Evolutionary conservation across 2,329 filamentous ascomycete species (phyloP).

Genomic region (Rhynchosporium agropyri): DNA sequence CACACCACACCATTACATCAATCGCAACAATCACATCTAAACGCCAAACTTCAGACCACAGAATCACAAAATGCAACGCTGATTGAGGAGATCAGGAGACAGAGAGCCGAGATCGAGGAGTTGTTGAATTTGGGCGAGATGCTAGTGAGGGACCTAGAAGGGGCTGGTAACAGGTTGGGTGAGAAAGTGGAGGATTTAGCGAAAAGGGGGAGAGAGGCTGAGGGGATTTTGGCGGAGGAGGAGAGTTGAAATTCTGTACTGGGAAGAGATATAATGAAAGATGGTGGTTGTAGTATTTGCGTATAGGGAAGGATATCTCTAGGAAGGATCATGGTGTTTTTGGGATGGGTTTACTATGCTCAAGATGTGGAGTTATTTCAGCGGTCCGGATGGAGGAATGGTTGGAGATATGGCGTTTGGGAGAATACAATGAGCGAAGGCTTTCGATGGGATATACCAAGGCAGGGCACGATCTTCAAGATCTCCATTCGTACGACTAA

Average conservation of each 20-base stretch:
- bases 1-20: conserved; percentile 57
- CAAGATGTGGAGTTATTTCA: background rate
- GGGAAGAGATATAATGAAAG: background rate
- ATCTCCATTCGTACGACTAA: background rate
- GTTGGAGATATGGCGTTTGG: background rate
- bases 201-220: conserved; percentile 28
- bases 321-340: too few relatives aligned
- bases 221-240: conserved; percentile 21
- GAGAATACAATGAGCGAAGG: background rate
- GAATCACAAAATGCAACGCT: conserved; percentile 60
- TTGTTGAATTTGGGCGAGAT: conserved; percentile 55
- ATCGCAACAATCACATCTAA: conserved; percentile 58
- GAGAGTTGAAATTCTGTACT: background rate
- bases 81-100: conserved; percentile 53
- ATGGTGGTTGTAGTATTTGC: too few relatives aligned
- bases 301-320: too few relatives aligned
- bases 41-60: conserved; percentile 57
- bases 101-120: conserved; percentile 57
- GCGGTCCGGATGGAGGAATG: background rate
- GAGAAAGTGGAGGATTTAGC: conserved; percentile 29
- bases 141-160: conserved; percentile 56
- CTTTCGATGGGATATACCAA: conserved; percentile 3
- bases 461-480: background rate
- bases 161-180: conserved; percentile 45
- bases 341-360: too few relatives aligned